Evolutionary conservation across 352 stramenopile genomes (phyloP), one percentile per base, ranked within the genome.

Genomic region (Phytophthora boehmeriae): DNA sequence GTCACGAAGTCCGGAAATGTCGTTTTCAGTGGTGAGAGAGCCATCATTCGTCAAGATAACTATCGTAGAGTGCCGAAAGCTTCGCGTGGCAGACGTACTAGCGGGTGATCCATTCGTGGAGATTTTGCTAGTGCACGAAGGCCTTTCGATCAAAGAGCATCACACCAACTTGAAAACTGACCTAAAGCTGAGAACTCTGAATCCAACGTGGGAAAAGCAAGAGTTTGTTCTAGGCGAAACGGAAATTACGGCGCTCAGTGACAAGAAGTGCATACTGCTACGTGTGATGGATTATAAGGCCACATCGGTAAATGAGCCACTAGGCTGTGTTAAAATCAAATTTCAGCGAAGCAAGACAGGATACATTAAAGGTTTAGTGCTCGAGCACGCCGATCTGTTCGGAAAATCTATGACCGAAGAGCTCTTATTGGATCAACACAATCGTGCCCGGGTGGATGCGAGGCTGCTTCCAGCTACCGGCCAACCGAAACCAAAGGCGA

Each of bases 201-300:
- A 84, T 28, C 83, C 83, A 0, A 88, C 79, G 46, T 92, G 83
- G 83, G 59, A 73, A 11, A 92, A 92, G 50, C 77, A 92, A 41
- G 74, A 83, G 48, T 92, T 92, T 45, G 60, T 77, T 13, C 68
- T 92, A 0, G 83, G 83, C 1, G 86, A 80, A 46, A 74, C 60
- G 1, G 69, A 77, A 23, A 75, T 70, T 20, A 89, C 74, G 0
- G 57, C 66, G n/a, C 59, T 92, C 14, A 78, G 68, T 11, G 71
- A 88, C 53, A 90, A 90, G 44, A 88, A 80, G 17, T 75, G 74
- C 1, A 35, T 92, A 2, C 23, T 92, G 1, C 46, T 92, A 11
- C 80, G 80, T 10, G 71, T 92, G 3, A 76, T 83, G 69, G 83
- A 92, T 38, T 68, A 85, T 25, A 78, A 92, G 28, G 59, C 64